Conservation (phyloP, 352 stramenopile genomes). For the Thalassiosira sp. region DNA sequence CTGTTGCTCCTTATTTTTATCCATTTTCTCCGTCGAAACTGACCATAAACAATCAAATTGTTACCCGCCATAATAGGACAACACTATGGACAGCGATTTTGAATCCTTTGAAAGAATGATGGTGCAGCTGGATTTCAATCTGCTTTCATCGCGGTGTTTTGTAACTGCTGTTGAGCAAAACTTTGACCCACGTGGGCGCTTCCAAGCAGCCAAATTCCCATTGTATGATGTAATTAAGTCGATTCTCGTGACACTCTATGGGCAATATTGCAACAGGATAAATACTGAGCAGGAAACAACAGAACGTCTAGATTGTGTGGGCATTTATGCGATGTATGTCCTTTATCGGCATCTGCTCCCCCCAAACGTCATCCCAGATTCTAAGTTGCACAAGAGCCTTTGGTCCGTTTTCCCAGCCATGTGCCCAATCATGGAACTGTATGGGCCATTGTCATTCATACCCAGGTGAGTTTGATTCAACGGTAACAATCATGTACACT, state of each 20-base stretch:
- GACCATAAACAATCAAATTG: constrained; percentile 1
- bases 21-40: background rate
- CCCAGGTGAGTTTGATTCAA: constrained; percentile 10
- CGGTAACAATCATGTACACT: background rate
- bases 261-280: constrained; percentile 62
- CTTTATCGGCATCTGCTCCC: constrained; percentile 86
- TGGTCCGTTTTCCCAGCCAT: constrained; percentile 82
- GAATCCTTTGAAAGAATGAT: constrained; percentile 61
- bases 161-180: constrained; percentile 62
- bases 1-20: background rate
- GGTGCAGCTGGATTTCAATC: constrained; percentile 57
- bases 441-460: constrained; percentile 49
- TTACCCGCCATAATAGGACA: constrained; percentile 7
- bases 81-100: constrained; percentile 46
- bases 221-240: constrained; percentile 50
- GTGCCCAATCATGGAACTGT: constrained; percentile 54
- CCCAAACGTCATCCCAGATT: constrained; percentile 86
- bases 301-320: constrained; percentile 87
- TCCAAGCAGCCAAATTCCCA: constrained; percentile 30
- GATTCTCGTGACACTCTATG: constrained; percentile 54
- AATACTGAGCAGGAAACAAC: constrained; percentile 88
- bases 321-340: constrained; percentile 89
- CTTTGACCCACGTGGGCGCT: constrained; percentile 55
- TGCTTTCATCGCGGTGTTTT: constrained; percentile 59
- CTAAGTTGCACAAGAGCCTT: constrained; percentile 88